phyloP scores from a whole-genome alignment of 169 alveolate genomes.

The Plasmodium falciparum region DNA sequence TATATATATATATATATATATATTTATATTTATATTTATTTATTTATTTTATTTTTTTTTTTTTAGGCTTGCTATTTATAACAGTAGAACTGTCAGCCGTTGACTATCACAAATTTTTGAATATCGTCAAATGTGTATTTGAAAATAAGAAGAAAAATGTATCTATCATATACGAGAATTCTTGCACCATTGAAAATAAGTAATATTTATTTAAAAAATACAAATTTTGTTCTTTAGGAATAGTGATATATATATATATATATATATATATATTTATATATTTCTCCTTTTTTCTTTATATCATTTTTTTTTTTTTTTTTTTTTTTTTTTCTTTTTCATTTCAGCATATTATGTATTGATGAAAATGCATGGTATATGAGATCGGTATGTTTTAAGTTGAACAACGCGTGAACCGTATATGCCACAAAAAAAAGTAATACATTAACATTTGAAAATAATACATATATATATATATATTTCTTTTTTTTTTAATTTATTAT shows the following conservation, averaged over 20 bases:
- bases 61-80: slow-evolving; percentile 42
- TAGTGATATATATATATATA: not conserved
- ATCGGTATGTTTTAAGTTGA: slow-evolving; percentile 49
- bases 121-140: slow-evolving; percentile 58
- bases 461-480: not conserved
- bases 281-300: not conserved
- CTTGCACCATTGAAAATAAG: slow-evolving; percentile 60
- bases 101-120: slow-evolving; percentile 54
- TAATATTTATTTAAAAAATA: slow-evolving; percentile 6
- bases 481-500: not conserved
- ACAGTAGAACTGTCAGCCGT: slow-evolving; percentile 53
- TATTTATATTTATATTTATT: not conserved
- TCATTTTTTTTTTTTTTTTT: slow-evolving; percentile 4
- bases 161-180: slow-evolving; percentile 49
- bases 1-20: no score
- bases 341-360: slow-evolving; percentile 55
- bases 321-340: no score
- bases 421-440: no score
- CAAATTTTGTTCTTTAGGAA: not conserved
- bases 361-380: slow-evolving; percentile 41
- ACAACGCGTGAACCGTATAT: not conserved
- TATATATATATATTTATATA: not conserved
- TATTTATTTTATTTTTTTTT: slow-evolving; percentile 1
- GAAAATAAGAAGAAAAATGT: slow-evolving; percentile 28
- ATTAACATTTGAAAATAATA: no score